Evolutionary conservation across 768 basidiomycete species (phyloP), one percentile per base, ranked within the genome.

Genomic region (Panellus pusillus): DNA sequence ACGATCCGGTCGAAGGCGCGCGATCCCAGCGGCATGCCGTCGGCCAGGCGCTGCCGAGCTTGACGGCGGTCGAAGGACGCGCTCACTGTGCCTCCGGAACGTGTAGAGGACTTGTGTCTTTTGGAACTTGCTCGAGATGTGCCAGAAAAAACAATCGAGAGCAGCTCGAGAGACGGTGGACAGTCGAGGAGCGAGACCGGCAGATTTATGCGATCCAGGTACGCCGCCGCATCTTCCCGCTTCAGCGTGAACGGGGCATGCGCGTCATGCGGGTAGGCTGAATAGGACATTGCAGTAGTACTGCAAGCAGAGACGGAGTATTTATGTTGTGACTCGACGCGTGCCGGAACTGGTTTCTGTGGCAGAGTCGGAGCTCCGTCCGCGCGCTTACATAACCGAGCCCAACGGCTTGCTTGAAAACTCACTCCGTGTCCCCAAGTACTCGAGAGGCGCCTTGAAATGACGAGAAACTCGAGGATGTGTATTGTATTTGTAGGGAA

Each of bases 41-140:
- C 56, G 39, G 51, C 52, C 28, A 60, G 53, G 59, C 50, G 7
- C 47, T 53, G 20, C 59, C 40, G 9, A 60, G 32, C 20, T 53
- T 48, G 14, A 60, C 56, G 9, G 51, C 43, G 2, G 54, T 50
- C 19, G 59, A 56, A 12, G 59, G 47, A 6, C 54, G n/a, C 59
- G 7, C 19, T 27, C 59, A 60, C 32, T 60, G 59, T 9, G n/a
- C 51, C 41, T 60, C 59, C 6, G 59, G 59, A 12, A 60, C 59
- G 40, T 60, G 59, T 9, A 60, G 51, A 4, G 59, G 59, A 32
- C 38, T 47, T 1, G 59, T 60, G 18, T 60, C 59, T 44, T 60
- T 60, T 3, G 59, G 59, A 8, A 60, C 50, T 15, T 56, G 27
- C 44, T 60, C 59, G n/a, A 60, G 51, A 9, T 60, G 59, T 14